These are phyloP conservation scores for Skeletonema menzelii DNA, from an alignment of 108 stramenopile species.

Conservation along the genomic window DNA sequence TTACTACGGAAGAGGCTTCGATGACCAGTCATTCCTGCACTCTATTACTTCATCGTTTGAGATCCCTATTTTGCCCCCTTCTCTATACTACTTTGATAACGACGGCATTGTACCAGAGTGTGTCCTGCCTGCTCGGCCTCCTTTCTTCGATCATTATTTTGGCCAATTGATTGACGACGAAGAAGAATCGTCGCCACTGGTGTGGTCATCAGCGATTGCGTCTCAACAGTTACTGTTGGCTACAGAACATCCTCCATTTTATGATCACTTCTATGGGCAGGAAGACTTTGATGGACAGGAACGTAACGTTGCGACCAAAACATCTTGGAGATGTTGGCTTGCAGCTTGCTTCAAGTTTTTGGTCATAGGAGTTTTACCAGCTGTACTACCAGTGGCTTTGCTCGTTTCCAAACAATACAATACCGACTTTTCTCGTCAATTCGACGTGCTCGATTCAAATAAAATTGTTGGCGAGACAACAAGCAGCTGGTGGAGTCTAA, in stretches of 20 bases:
- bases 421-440: background rate
- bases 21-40: background rate
- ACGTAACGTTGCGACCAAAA: background rate
- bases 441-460: background rate
- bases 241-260: background rate
- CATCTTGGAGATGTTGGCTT: background rate
- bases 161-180: background rate
- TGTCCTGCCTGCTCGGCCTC: background rate
- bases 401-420: background rate
- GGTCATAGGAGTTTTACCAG: background rate
- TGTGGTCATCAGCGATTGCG: background rate
- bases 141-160: background rate
- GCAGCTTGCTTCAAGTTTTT: background rate
- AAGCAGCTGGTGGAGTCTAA: background rate
- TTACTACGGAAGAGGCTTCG: background rate
- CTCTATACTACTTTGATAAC: background rate
- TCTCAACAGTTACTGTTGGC: background rate
- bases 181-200: background rate
- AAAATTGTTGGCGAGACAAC: background rate
- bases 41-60: background rate
- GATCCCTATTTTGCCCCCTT: background rate
- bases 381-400: background rate
- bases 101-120: background rate
- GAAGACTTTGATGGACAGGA: background rate
- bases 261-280: background rate